Evolutionary conservation across 306 rosid genomes (phyloP).

Genomic region (Vigna radiata): DNA sequence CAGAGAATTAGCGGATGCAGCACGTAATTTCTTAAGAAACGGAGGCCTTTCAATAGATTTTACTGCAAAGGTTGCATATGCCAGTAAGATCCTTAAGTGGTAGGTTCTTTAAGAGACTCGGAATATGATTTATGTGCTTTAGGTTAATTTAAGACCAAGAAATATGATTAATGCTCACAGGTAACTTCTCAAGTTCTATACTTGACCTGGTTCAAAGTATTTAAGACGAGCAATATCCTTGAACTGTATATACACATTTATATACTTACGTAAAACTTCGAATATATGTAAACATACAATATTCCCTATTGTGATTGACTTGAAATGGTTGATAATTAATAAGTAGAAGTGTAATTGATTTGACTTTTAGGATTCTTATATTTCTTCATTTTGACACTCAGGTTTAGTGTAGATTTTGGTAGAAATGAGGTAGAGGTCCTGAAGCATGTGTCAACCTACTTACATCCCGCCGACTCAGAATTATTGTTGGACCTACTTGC

Average conservation of each 20-base stretch:
- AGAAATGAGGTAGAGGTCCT: conserved; percentile 74
- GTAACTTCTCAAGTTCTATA: not conserved
- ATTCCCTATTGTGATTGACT: conserved; percentile 2
- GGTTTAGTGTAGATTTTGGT: conserved; percentile 82
- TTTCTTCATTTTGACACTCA: conserved; percentile 43
- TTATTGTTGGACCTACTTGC: conserved; percentile 73
- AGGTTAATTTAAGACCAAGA: not conserved
- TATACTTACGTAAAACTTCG: not conserved
- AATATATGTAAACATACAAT: not conserved
- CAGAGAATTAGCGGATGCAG: conserved; percentile 72
- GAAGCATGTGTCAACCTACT: conserved; percentile 75
- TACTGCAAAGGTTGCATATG: conserved; percentile 59
- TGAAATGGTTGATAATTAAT: conserved; percentile 4
- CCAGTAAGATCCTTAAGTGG: conserved; percentile 77
- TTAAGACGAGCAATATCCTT: not conserved
- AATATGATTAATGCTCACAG: not conserved
- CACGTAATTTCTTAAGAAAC: conserved; percentile 59
- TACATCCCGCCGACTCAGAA: conserved; percentile 64
- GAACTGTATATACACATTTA: not conserved
- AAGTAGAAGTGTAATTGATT: not conserved
- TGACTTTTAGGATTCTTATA: not conserved
- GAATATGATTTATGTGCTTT: conserved; percentile 14
- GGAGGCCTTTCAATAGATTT: conserved; percentile 68
- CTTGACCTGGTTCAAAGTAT: not conserved
- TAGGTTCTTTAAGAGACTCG: conserved; percentile 34